Conservation (phyloP, 805 yeast genomes). For the Komagataella mondaviorum region DNA sequence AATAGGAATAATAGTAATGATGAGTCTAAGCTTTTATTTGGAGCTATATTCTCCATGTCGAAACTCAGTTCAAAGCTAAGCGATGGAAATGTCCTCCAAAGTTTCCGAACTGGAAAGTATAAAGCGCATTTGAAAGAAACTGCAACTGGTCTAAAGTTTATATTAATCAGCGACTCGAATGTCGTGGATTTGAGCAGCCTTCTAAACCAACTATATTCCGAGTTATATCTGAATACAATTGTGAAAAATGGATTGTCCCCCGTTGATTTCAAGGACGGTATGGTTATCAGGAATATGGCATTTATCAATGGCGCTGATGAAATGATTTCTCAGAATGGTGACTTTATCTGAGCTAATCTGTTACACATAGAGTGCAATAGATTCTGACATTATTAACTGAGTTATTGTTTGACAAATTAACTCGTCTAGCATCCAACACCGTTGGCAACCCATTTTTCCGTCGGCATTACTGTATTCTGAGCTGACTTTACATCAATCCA, state of each 20-base stretch:
- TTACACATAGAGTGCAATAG: background rate
- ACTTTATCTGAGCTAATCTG: background rate
- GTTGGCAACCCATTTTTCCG: no score
- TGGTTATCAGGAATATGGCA: slow-evolving; percentile 38
- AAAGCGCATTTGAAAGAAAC: slow-evolving; percentile 74
- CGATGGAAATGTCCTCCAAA: slow-evolving; percentile 24
- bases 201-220: slow-evolving; percentile 45
- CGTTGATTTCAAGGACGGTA: slow-evolving; percentile 40
- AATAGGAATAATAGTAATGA: slow-evolving; percentile 53
- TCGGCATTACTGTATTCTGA: no score
- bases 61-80: slow-evolving; percentile 52
- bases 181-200: slow-evolving; percentile 41
- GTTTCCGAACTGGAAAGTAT: slow-evolving; percentile 62
- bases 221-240: slow-evolving; percentile 44
- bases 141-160: slow-evolving; percentile 64
- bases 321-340: slow-evolving; percentile 6
- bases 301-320: slow-evolving; percentile 46
- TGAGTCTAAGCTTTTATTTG: slow-evolving; percentile 71
- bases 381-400: background rate
- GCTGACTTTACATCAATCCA: no score
- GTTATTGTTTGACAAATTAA: no score
- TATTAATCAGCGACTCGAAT: slow-evolving; percentile 53
- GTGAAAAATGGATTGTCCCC: slow-evolving; percentile 35
- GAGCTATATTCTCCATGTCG: slow-evolving; percentile 68
- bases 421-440: no score